Percentiles rank a stretch among this genome's conserved stretches.
Evolutionary conservation across 2,329 filamentous ascomycete species (phyloP).

Genomic region (Ophiostoma novo-ulmi): DNA sequence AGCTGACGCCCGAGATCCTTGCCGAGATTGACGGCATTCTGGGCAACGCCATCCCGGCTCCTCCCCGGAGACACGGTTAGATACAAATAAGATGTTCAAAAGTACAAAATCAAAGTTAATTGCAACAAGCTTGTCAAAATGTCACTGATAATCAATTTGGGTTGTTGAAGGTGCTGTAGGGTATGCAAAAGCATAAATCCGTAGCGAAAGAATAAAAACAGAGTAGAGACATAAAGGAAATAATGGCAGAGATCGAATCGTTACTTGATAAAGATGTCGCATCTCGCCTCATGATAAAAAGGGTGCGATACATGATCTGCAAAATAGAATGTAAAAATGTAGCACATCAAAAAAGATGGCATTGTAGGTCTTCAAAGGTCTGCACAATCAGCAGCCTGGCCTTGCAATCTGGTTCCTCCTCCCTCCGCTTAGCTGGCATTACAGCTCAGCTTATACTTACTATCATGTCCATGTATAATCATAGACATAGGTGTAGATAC

Average conservation of each 20-base stretch:
- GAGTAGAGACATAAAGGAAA: not conserved
- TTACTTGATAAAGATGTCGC: not conserved
- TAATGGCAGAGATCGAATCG: not conserved
- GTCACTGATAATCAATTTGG: not conserved
- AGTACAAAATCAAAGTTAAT: not conserved
- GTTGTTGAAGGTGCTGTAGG: not conserved
- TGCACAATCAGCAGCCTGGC: not conserved
- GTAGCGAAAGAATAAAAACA: not conserved
- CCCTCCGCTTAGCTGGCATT: not conserved
- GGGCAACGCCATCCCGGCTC: constrained; percentile 23
- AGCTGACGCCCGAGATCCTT: constrained; percentile 48
- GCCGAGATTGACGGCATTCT: constrained; percentile 46
- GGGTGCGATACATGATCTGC: constrained; percentile 11
- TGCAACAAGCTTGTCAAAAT: not conserved
- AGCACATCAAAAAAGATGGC: not conserved
- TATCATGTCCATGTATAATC: not conserved
- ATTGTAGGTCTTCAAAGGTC: not conserved
- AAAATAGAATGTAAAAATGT: constrained; percentile 15
- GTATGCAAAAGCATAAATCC: not conserved
- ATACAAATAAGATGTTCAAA: not conserved
- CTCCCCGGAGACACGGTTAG: constrained; percentile 18
- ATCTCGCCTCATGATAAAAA: constrained; percentile 5
- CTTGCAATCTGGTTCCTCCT: constrained; percentile 10
- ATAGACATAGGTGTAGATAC: not conserved
- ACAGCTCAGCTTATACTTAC: not conserved